phyloP scores from a whole-genome alignment of 129 eudicot genomes.

The Artemisia annua region DNA sequence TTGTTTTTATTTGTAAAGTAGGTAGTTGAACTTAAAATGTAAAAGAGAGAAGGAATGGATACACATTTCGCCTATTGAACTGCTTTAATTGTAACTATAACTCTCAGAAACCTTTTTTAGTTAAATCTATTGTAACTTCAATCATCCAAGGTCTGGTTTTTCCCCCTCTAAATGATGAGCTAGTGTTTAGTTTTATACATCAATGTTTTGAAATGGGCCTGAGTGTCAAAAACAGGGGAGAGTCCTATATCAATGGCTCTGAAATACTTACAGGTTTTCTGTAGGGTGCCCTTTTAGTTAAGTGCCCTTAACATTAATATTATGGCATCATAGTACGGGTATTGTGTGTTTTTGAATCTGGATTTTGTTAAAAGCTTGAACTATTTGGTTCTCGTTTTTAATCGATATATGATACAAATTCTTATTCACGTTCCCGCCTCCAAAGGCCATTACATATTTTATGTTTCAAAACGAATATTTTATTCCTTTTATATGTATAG shows the following conservation, averaged over 20 bases:
- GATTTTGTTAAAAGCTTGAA: conserved; percentile 14
- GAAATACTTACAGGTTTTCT: conserved; percentile 73
- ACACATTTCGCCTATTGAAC: too few species aligned
- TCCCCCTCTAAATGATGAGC: too few species aligned
- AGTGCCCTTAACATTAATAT: conserved; percentile 41
- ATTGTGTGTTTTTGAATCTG: conserved; percentile 32
- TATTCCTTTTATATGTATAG: too few species aligned
- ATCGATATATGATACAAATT: conserved; percentile 12
- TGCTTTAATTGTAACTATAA: too few species aligned
- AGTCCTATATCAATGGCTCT: conserved; percentile 49
- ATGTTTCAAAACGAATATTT: neutral
- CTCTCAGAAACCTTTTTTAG: too few species aligned
- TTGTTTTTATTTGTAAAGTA: too few species aligned
- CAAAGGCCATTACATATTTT: conserved; percentile 57
- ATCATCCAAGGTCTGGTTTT: too few species aligned
- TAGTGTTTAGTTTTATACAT: too few species aligned
- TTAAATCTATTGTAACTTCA: too few species aligned
- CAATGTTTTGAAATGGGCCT: conserved; percentile 18
- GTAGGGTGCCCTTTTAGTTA: conserved; percentile 55
- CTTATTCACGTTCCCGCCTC: conserved; percentile 57
- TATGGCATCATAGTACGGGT: conserved; percentile 78
- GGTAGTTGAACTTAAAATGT: too few species aligned
- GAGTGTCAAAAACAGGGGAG: conserved; percentile 47
- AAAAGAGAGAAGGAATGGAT: too few species aligned
- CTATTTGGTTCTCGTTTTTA: conserved; percentile 19